phyloP scores from a whole-genome alignment of 768 basidiomycete genomes.

The Chlorophyllum brunneum region DNA sequence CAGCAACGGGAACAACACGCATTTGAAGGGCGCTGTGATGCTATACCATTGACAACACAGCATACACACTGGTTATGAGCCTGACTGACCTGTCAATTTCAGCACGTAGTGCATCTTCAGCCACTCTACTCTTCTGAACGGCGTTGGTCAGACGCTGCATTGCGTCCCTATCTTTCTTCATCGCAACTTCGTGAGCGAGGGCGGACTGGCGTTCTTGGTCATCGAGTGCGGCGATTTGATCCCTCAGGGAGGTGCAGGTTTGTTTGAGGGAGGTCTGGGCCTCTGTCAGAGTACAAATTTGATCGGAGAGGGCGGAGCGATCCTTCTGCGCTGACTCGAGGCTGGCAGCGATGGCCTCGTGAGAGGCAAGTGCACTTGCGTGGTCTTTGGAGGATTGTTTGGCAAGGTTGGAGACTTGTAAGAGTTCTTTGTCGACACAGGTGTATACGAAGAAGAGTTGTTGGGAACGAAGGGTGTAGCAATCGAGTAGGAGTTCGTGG shows the following conservation, averaged over 20 bases:
- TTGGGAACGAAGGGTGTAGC: constrained; percentile 33
- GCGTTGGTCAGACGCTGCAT: constrained; percentile 45
- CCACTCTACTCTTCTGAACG: constrained; percentile 52
- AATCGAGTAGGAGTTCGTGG: constrained; percentile 23
- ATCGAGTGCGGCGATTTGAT: constrained; percentile 15
- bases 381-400: constrained; percentile 35
- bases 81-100: constrained; percentile 65
- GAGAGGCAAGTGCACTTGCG: constrained; percentile 33
- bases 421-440: constrained; percentile 25
- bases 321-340: constrained; percentile 39
- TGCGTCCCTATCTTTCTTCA: constrained; percentile 45
- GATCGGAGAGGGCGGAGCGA: constrained; percentile 27
- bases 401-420: constrained; percentile 23
- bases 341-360: constrained; percentile 37
- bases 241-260: constrained; percentile 20
- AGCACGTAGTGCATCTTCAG: constrained; percentile 63
- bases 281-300: constrained; percentile 15
- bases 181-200: constrained; percentile 27
- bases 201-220: constrained; percentile 19
- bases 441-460: constrained; percentile 31
- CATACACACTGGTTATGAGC: not conserved
- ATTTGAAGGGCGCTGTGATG: not conserved
- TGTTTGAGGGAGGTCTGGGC: constrained; percentile 14
- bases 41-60: not conserved
- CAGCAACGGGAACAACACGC: not conserved